These are phyloP conservation scores for Podaxis sp. DNA, from an alignment of 768 basidiomycete genomes.

Conservation along the genomic window DNA sequence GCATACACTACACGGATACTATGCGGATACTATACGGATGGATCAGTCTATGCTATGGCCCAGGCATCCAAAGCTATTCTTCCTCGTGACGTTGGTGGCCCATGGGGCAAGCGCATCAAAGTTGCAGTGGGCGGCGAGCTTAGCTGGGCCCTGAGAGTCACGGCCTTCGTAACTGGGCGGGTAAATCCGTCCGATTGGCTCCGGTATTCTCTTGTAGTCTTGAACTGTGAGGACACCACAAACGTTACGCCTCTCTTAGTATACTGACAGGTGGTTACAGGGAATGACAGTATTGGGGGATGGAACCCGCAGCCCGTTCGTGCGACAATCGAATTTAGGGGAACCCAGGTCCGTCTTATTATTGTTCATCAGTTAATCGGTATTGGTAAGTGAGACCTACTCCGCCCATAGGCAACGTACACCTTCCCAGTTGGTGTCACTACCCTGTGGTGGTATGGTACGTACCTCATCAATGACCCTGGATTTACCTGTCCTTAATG, in stretches of 20 bases:
- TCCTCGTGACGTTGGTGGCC: constrained; percentile 64
- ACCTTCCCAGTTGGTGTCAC: constrained; percentile 76
- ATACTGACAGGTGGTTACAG: constrained; percentile 17
- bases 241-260: background rate
- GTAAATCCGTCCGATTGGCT: constrained; percentile 52
- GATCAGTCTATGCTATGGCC: constrained; percentile 62
- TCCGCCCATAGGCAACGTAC: constrained; percentile 49
- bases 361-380: background rate
- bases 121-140: constrained; percentile 54
- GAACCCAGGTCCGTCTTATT: constrained; percentile 45
- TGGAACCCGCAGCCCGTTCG: constrained; percentile 56
- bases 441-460: constrained; percentile 47
- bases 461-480: constrained; percentile 11
- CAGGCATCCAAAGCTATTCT: constrained; percentile 71
- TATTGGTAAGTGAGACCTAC: background rate
- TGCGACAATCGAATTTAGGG: constrained; percentile 65
- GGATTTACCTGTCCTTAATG: background rate
- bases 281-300: constrained; percentile 49
- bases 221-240: constrained; percentile 49
- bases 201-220: constrained; percentile 68
- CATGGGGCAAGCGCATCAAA: constrained; percentile 63
- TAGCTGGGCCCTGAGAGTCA: constrained; percentile 55
- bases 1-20: background rate
- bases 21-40: background rate
- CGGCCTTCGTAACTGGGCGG: constrained; percentile 62